Percentiles rank a stretch among this genome's conserved stretches.
Conservation (phyloP, 2,329 filamentous ascomycete genomes). For the Aureobasidium vineae region DNA sequence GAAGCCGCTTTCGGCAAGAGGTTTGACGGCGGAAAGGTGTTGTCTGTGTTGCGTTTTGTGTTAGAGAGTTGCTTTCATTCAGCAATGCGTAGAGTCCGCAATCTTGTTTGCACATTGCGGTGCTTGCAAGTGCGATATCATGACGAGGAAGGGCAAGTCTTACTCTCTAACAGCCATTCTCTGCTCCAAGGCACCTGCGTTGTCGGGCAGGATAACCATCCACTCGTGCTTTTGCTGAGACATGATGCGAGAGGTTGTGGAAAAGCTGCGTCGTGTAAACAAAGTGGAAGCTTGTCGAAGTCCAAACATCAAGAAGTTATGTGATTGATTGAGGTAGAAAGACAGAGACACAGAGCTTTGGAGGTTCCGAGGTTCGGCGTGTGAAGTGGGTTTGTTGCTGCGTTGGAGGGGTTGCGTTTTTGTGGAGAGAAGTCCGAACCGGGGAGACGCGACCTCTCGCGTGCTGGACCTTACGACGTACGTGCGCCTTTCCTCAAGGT, state of each 20-base stretch:
- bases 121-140: constrained; percentile 23
- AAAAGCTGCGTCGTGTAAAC: constrained; percentile 27
- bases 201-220: constrained; percentile 52
- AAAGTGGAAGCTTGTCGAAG: neutral
- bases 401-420: neutral
- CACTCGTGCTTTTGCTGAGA: constrained; percentile 47
- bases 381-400: neutral
- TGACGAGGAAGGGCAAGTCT: constrained; percentile 31
- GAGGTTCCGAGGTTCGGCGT: constrained; percentile 20
- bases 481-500: too few species aligned
- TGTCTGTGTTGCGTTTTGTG: constrained; percentile 30
- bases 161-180: constrained; percentile 46
- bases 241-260: constrained; percentile 28
- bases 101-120: neutral
- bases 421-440: constrained; percentile 9
- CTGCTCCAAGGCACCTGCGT: constrained; percentile 43
- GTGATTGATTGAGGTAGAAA: neutral
- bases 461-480: too few species aligned
- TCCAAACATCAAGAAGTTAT: neutral
- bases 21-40: constrained; percentile 59
- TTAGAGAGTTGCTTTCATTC: neutral
- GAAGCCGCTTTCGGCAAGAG: constrained; percentile 54
- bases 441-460: neutral
- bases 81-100: too few species aligned
- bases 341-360: neutral